Conservation (phyloP, 768 basidiomycete species). For the Harrya chromipes region DNA sequence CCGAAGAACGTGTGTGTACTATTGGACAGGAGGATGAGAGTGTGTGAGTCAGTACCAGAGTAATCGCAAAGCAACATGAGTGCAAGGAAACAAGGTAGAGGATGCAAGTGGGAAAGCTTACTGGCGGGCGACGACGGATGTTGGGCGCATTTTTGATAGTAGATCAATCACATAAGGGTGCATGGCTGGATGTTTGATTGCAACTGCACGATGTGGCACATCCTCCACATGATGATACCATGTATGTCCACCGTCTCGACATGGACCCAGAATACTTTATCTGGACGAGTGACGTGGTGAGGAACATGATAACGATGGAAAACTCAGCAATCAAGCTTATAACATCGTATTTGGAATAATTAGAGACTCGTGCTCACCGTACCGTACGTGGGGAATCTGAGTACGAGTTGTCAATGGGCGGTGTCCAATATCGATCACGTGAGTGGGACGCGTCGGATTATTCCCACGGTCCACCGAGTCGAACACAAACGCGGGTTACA, state of each 20-base stretch:
- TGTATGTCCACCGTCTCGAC: no score
- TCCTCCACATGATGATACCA: no score
- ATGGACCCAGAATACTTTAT: no score
- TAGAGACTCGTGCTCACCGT: not conserved
- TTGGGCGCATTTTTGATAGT: constrained; percentile 10
- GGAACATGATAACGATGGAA: no score
- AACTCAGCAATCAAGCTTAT: no score
- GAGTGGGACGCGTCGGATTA: constrained; percentile 24
- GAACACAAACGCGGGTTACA: not conserved
- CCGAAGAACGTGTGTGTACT: not conserved
- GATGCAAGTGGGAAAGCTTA: not conserved
- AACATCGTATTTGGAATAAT: not conserved
- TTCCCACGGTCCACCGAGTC: constrained; percentile 22
- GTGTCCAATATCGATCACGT: constrained; percentile 18
- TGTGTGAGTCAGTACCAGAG: not conserved
- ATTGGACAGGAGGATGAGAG: not conserved
- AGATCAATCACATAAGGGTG: constrained; percentile 10
- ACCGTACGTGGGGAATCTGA: no score
- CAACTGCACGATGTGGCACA: constrained; percentile 1
- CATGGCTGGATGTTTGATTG: constrained; percentile 14
- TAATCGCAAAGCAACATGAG: no score
- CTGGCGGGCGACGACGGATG: not conserved
- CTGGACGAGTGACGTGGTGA: no score
- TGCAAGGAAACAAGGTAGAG: no score
- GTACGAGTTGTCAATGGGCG: no score